A percentile compares a stretch with the other conserved stretches of the same genome.
These are phyloP conservation scores for Podila epicladia DNA, from an alignment of 192 early-diverging fungal species.

Conservation along the genomic window DNA sequence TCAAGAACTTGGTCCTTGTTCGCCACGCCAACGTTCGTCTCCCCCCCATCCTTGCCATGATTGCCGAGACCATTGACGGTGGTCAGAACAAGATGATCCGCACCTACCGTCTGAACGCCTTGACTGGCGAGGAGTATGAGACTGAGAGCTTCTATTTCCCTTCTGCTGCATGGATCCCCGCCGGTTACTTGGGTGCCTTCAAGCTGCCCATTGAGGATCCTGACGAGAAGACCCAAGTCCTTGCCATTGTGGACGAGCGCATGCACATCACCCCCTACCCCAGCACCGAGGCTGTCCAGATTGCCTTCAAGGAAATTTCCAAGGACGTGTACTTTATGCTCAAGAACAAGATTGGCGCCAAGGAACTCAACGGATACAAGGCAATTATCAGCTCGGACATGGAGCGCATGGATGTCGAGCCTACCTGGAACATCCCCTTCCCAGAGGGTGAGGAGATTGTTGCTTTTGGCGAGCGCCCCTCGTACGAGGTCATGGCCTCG, in stretches of 20 bases:
- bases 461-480: constrained; percentile 54
- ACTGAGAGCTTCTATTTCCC: constrained; percentile 53
- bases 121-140: constrained; percentile 68
- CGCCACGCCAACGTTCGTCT: constrained; percentile 71
- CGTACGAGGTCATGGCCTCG: constrained; percentile 79
- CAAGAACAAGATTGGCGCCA: constrained; percentile 58
- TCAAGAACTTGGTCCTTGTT: constrained; percentile 60
- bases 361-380: constrained; percentile 63
- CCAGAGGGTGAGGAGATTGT: constrained; percentile 62
- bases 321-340: constrained; percentile 76
- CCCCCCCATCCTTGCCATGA: constrained; percentile 76
- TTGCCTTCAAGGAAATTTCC: constrained; percentile 64
- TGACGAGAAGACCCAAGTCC: constrained; percentile 65
- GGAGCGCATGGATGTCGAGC: constrained; percentile 53
- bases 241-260: constrained; percentile 61
- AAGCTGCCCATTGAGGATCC: constrained; percentile 72
- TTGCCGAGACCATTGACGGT: constrained; percentile 59
- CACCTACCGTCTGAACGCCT: constrained; percentile 68
- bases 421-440: constrained; percentile 65
- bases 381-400: constrained; percentile 57
- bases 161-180: constrained; percentile 46
- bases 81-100: constrained; percentile 32
- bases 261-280: constrained; percentile 64
- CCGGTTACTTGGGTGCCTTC: constrained; percentile 57
- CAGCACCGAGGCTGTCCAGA: constrained; percentile 57